Evolutionary conservation across 1,139 yeast species (phyloP).

Genomic region (Suhomyces kunorum): DNA sequence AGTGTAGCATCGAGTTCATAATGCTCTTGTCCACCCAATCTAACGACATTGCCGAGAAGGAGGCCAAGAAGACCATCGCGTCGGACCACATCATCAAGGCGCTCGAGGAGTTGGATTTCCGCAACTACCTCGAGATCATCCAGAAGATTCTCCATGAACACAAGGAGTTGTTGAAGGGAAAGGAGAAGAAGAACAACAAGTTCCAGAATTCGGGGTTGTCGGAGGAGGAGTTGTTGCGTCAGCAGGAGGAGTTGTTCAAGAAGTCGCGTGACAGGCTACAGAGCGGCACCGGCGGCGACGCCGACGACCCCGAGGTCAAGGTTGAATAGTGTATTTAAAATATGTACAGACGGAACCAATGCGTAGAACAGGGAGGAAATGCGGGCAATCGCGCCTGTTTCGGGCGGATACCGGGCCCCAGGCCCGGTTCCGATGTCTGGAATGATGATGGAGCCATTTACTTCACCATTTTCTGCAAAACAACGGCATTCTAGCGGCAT

Average conservation of each 20-base stretch:
- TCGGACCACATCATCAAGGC: conserved; percentile 96
- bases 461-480: too few species aligned
- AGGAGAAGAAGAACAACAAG: conserved; percentile 90
- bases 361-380: neutral
- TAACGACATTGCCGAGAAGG: conserved; percentile 95
- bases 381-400: too few species aligned
- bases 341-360: conserved; percentile 3
- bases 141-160: conserved; percentile 83
- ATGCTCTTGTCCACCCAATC: conserved; percentile 93
- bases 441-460: too few species aligned
- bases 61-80: conserved; percentile 93
- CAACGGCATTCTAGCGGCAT: too few species aligned
- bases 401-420: too few species aligned
- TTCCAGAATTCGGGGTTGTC: conserved; percentile 89
- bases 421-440: too few species aligned
- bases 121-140: conserved; percentile 78
- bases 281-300: conserved; percentile 20
- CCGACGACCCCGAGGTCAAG: conserved; percentile 11
- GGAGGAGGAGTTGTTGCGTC: conserved; percentile 87
- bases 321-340: conserved; percentile 9
- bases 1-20: conserved; percentile 93
- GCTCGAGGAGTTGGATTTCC: conserved; percentile 82
- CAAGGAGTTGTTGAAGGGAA: conserved; percentile 82
- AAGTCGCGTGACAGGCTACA: conserved; percentile 80
- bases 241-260: conserved; percentile 91